These are phyloP conservation scores for Coemansia sp. DNA, from an alignment of 192 early-diverging fungal genomes.

Conservation along the genomic window DNA sequence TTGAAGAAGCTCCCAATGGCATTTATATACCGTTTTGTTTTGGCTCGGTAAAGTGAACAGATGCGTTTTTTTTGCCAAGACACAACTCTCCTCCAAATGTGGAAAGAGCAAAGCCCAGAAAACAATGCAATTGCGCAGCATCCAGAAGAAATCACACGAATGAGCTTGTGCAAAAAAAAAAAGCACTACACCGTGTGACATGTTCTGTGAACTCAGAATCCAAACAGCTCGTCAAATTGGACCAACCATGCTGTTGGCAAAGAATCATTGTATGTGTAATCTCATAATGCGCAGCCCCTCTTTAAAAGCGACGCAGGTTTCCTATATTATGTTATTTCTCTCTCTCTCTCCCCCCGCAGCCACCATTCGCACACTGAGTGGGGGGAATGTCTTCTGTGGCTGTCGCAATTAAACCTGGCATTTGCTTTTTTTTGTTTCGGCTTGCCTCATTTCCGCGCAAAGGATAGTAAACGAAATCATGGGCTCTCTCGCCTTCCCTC, in stretches of 20 bases:
- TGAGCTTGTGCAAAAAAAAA: too few species aligned
- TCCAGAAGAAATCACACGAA: too few species aligned
- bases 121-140: too few species aligned
- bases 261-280: too few species aligned
- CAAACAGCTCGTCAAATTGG: not conserved
- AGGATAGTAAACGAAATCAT: not conserved
- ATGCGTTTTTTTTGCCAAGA: too few species aligned
- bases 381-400: not conserved
- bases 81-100: not conserved
- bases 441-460: not conserved
- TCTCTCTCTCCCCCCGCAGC: not conserved
- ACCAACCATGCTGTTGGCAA: not conserved
- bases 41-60: too few species aligned
- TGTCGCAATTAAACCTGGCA: slow-evolving; percentile 9
- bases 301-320: too few species aligned
- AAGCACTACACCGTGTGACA: slow-evolving; percentile 1
- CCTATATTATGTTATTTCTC: not conserved
- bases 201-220: not conserved
- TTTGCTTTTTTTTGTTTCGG: not conserved
- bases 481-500: not conserved
- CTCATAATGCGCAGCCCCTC: slow-evolving; percentile 9
- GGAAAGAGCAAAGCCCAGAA: too few species aligned
- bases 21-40: too few species aligned
- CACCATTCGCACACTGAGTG: not conserved
- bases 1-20: too few species aligned